Evolutionary conservation across 139 green algal species (phyloP), one percentile per base, ranked within the genome.

Genomic region (Bryopsis sp.): DNA sequence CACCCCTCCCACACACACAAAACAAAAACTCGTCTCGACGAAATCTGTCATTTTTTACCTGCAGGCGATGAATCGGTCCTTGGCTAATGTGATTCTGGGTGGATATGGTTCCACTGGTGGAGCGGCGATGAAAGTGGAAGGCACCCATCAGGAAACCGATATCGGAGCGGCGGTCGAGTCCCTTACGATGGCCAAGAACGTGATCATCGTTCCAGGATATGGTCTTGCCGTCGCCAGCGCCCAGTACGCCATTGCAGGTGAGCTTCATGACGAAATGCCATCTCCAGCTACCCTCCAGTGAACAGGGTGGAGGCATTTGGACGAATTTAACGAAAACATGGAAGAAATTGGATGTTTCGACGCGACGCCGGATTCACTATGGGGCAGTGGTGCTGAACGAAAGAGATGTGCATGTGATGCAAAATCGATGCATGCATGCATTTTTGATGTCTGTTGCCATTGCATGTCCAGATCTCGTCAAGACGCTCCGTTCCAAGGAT

Each of bases 161-260:
- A 50, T 79, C 1, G 26, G 48, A 35, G 48, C 70, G 71, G 64
- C 50, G 0, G 73, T 59, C 2, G 80, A 88, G 29, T 67, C 73
- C 2, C 69, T 88, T 58, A 78, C 77, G 4, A 74, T 48, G 65
- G 84, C 82, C 5, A 57, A 50, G 64, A 84, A 72, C 32, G 84
- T 96, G 37, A 77, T 96, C 36, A 92, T 96, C 38, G 88, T 94
- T 64, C 89, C 89, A 15, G 86, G 89, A 6, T 96, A 96, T 68
- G 90, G 90, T 38, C 76, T 96, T 48, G 90, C 90, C 2, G 90
- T 96, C 8, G 88, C 90, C 29, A 82, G 80, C 22, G 90, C 86
- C 7, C 89, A 96, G 80, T 84, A 94, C 71, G 73, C 76, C 5
- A 77, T 93, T 39, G 79, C 85, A 32, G 31, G 43, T 54, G 3